Percentiles rank a stretch among this genome's conserved stretches.
Evolutionary conservation across 176 grass and related monocot species (phyloP).

Genomic region (Carex littledalei): DNA sequence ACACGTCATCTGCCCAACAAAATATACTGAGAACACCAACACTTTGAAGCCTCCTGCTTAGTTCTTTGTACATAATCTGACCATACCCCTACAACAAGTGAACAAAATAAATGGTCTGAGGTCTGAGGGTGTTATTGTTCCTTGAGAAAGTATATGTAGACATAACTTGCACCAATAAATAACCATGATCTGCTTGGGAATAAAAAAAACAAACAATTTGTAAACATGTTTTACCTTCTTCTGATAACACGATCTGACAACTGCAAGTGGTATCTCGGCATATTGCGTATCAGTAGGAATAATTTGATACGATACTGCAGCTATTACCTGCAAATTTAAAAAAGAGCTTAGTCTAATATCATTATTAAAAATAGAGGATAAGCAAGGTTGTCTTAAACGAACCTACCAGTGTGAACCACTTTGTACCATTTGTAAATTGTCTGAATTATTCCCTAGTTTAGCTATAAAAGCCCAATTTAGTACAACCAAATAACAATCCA

Average conservation of each 20-base stretch:
- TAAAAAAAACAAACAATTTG: not conserved
- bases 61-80: constrained; percentile 55
- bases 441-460: not conserved
- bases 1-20: constrained; percentile 78
- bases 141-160: not conserved
- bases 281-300: constrained; percentile 67
- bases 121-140: not conserved
- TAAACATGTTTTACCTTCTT: constrained; percentile 34
- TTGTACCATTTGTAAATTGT: not conserved
- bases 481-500: constrained; percentile 7
- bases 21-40: constrained; percentile 67
- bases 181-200: not conserved
- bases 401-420: constrained; percentile 1
- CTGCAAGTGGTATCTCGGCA: constrained; percentile 90
- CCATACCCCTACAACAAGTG: constrained; percentile 61
- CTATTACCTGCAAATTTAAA: constrained; percentile 52
- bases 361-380: not conserved
- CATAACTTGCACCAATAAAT: not conserved
- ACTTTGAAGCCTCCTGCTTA: constrained; percentile 75
- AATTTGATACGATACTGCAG: constrained; percentile 77
- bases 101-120: constrained; percentile 22
- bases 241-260: constrained; percentile 52
- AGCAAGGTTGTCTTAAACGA: not conserved
- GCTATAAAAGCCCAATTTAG: not conserved
- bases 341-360: constrained; percentile 8